Evolutionary conservation across 106 monocot species (phyloP).

Genomic region (Acorus gramineus): DNA sequence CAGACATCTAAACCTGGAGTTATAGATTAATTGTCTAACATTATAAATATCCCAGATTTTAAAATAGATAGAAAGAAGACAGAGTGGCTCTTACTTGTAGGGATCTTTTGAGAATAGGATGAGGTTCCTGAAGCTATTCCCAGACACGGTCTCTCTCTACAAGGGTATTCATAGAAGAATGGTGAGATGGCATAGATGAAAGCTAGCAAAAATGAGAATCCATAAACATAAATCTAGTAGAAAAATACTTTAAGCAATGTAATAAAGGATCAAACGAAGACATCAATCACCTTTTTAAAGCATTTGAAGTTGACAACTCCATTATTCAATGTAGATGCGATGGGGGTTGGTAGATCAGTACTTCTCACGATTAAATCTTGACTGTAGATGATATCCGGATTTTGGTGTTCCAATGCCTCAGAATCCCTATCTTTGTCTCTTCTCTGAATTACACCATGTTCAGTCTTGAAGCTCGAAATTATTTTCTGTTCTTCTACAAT

Average conservation of each 20-base stretch:
- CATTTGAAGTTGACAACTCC: constrained; percentile 60
- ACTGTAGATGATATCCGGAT: constrained; percentile 75
- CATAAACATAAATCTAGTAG: too few relatives aligned
- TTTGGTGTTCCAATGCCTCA: constrained; percentile 34
- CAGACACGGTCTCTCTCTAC: constrained; percentile 44
- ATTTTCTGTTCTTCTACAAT: neutral
- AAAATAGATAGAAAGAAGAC: neutral
- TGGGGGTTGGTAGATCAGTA: constrained; percentile 2
- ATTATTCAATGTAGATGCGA: constrained; percentile 5
- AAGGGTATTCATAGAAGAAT: constrained; percentile 5
- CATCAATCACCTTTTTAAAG: constrained; percentile 72
- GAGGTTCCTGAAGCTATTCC: constrained; percentile 64
- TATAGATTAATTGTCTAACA: too few relatives aligned
- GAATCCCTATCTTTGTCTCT: constrained; percentile 33
- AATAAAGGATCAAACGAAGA: neutral
- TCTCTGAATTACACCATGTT: constrained; percentile 23
- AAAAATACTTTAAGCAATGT: too few relatives aligned
- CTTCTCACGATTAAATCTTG: constrained; percentile 58
- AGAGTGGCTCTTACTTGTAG: constrained; percentile 48
- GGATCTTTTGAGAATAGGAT: constrained; percentile 85
- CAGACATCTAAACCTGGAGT: too few relatives aligned
- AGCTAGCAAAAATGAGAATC: too few relatives aligned
- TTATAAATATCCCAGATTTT: neutral
- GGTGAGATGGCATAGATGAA: too few relatives aligned
- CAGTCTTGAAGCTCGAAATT: constrained; percentile 4